Percentiles rank a stretch among this genome's conserved stretches.
phyloP scores from a whole-genome alignment of 768 basidiomycete species.

The Cantharellus anzutake region DNA sequence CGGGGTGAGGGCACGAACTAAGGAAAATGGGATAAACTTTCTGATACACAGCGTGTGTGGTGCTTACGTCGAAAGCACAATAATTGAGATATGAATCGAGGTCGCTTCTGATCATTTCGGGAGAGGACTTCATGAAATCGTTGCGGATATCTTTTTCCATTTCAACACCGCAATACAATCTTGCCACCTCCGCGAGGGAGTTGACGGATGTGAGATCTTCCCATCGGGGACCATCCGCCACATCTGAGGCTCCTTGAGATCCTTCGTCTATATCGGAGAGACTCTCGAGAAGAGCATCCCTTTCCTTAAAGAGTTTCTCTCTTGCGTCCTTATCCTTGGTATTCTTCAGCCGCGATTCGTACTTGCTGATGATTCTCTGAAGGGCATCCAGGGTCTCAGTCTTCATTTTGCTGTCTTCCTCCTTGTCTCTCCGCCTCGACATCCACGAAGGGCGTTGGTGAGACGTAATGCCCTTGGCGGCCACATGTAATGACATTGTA shows the following conservation, averaged over 20 bases:
- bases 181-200: constrained; percentile 81
- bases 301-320: constrained; percentile 10
- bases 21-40: constrained; percentile 69
- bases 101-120: constrained; percentile 41
- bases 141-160: constrained; percentile 62
- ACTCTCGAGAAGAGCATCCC: neutral
- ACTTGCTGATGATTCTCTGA: constrained; percentile 30
- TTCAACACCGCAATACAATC: constrained; percentile 65
- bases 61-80: constrained; percentile 67
- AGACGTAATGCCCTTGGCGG: constrained; percentile 84
- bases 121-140: constrained; percentile 53
- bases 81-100: constrained; percentile 64
- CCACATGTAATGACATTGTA: constrained; percentile 88
- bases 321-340: constrained; percentile 24
- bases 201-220: constrained; percentile 85
- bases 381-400: constrained; percentile 46
- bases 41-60: constrained; percentile 66
- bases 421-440: constrained; percentile 58
- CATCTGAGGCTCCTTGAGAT: neutral
- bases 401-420: constrained; percentile 31
- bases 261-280: constrained; percentile 17
- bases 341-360: constrained; percentile 17
- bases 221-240: constrained; percentile 45
- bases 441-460: constrained; percentile 90
- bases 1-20: constrained; percentile 72